Base-by-base conservation (phyloP, 495 filamentous ascomycete species). In the Lindgomyces ingoldianus region DNA sequence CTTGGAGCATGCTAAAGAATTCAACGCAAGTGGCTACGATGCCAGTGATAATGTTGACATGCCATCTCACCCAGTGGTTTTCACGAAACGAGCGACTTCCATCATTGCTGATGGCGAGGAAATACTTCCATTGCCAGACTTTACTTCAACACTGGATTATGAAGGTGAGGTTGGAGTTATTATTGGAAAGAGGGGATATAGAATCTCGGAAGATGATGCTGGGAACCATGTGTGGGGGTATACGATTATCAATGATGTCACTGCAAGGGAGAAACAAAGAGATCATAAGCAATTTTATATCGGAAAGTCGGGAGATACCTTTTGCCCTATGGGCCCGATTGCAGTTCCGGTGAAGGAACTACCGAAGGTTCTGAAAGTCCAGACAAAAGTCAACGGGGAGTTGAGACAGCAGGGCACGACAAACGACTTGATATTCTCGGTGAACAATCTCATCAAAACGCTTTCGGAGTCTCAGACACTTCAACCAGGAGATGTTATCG, bases 271-370 rank as follows among this genome's bases (percentile, higher is more conserved):
- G 61, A 74, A 76, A 19, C 83, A 85, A 63, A 70, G 81, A 53
- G 83, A 84, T 55, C 83, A 85, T 45, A 83, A 83, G 62, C 83
- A 85, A 64, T 84, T 82, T 67, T 85, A 79, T 56, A 78, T 85
- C 45, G 81, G 83, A 12, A 84, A 84, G 67, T 82, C 79, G 0
- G 69, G 77, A 1, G 83, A 84, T 69, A 83, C 81, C 1, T 84
- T 79, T 65, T 84, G 82, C 55, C 83, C 82, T 2, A 82, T 84
- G 63, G 81, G 81, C 3, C 81, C 82, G 0, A 71, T 84, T 26
- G 81, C 82, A 2, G 78, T 85, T 16, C 81, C 80, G 1, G 76
- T 75, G 54, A 63, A 72, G 19, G 68, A 73, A 1, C 72, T 84
- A 3, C 74, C 78, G 24, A 30, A 71, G n/a, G 61, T 62, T 4